These are phyloP conservation scores for Boletus sp. DNA, from an alignment of 1,284 basidiomycete species.

Conservation along the genomic window DNA sequence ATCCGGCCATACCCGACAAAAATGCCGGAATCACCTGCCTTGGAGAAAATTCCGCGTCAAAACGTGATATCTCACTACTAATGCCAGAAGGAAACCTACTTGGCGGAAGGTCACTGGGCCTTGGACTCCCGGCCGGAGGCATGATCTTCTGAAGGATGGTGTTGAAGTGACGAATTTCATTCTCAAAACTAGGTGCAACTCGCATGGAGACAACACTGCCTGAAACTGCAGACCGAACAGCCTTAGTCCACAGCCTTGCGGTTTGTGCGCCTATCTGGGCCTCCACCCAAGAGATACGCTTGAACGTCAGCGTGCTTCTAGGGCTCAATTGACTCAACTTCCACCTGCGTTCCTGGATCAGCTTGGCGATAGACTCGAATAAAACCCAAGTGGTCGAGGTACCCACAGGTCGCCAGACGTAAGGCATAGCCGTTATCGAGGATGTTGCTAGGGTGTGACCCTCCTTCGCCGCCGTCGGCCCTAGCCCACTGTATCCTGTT, in stretches of 20 bases:
- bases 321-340: conserved; percentile 62
- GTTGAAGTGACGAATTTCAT: background rate
- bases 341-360: conserved; percentile 45
- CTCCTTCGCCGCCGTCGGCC: conserved; percentile 64
- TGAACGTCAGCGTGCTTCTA: conserved; percentile 51
- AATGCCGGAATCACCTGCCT: conserved; percentile 57
- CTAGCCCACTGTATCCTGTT: conserved; percentile 58
- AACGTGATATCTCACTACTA: background rate
- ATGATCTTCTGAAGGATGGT: conserved; percentile 15
- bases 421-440: conserved; percentile 66
- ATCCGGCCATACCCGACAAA: conserved; percentile 59
- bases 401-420: conserved; percentile 51
- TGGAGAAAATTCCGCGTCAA: conserved; percentile 16
- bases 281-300: conserved; percentile 44
- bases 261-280: conserved; percentile 33
- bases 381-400: background rate
- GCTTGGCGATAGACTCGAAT: background rate
- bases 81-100: conserved; percentile 24
- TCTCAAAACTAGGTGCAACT: background rate
- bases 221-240: conserved; percentile 19
- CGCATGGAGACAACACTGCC: background rate
- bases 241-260: conserved; percentile 34
- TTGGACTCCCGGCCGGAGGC: conserved; percentile 8
- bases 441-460: conserved; percentile 71
- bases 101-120: conserved; percentile 46